A percentile compares a stretch with the other conserved stretches of the same genome.
phyloP scores from a whole-genome alignment of 1,284 basidiomycete species.

The Ustanciosporium gigantosporum region DNA sequence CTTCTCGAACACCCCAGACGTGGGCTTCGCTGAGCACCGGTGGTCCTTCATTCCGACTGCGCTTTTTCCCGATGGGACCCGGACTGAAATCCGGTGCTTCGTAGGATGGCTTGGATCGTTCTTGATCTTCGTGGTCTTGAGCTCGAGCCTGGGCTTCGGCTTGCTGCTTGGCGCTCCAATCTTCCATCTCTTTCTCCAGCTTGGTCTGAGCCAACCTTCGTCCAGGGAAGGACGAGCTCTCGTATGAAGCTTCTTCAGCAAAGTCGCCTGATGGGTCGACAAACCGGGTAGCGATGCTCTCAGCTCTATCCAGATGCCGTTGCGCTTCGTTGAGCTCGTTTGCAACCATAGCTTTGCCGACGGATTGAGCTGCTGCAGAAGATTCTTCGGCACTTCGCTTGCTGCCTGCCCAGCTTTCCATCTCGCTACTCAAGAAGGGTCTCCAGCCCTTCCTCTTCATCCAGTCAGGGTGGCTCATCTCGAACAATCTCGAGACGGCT shows the following conservation, averaged over 20 bases:
- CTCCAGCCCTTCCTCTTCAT: slow-evolving; percentile 36
- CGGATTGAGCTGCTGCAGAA: neutral
- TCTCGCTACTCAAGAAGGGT: slow-evolving; percentile 36
- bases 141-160: too few relatives aligned
- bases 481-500: slow-evolving; percentile 70
- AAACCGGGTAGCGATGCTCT: slow-evolving; percentile 7
- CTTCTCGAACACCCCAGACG: slow-evolving; percentile 63
- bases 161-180: neutral
- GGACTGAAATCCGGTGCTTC: neutral
- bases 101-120: neutral
- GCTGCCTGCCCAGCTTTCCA: slow-evolving; percentile 32
- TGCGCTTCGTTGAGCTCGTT: too few relatives aligned
- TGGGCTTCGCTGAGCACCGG: slow-evolving; percentile 42
- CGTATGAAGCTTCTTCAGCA: slow-evolving; percentile 39
- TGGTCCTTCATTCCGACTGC: slow-evolving; percentile 24
- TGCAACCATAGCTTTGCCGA: too few relatives aligned
- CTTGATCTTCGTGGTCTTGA: neutral
- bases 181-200: slow-evolving; percentile 6
- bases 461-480: slow-evolving; percentile 65
- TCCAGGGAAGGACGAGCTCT: slow-evolving; percentile 24
- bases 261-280: slow-evolving; percentile 26
- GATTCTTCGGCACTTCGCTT: neutral
- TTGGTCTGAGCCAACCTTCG: slow-evolving; percentile 10
- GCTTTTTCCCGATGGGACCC: slow-evolving; percentile 4
- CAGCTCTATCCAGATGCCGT: slow-evolving; percentile 11